Percentiles rank a stretch among this genome's conserved stretches.
phyloP scores from a whole-genome alignment of 139 green algal genomes.

The Desmodesmus armatus region DNA sequence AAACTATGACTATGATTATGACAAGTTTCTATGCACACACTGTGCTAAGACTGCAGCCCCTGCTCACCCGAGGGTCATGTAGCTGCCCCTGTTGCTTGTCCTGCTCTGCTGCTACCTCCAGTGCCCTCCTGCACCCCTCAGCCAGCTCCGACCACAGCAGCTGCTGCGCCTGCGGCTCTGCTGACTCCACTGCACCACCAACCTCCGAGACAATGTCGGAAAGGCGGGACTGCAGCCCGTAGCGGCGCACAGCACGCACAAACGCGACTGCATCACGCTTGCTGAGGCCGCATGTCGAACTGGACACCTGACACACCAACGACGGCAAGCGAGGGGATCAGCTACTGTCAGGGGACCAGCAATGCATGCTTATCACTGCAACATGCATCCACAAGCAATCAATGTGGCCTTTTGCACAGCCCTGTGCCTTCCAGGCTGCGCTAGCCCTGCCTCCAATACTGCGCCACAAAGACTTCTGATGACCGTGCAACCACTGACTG shows the following conservation, averaged over 20 bases:
- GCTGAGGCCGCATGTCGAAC: slow-evolving; percentile 56
- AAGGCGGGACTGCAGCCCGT: slow-evolving; percentile 56
- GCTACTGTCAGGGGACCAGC: too few species aligned
- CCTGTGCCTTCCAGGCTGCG: too few species aligned
- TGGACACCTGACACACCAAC: too few species aligned
- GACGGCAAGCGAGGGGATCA: too few species aligned
- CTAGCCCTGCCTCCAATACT: too few species aligned
- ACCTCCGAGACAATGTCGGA: slow-evolving; percentile 66
- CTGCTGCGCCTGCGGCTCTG: slow-evolving; percentile 22
- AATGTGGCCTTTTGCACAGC: too few species aligned
- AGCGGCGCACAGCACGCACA: slow-evolving; percentile 69
- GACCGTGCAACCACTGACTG: too few species aligned
- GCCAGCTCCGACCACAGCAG: slow-evolving; percentile 66
- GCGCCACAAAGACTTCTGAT: too few species aligned
- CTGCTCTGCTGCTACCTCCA: slow-evolving; percentile 48
- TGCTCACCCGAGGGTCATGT: slow-evolving; percentile 58
- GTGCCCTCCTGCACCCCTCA: slow-evolving; percentile 60
- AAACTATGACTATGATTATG: too few species aligned
- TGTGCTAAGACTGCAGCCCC: too few species aligned
- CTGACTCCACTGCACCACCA: slow-evolving; percentile 57
- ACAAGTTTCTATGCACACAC: background rate
- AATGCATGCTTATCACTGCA: too few species aligned
- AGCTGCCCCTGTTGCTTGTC: slow-evolving; percentile 30
- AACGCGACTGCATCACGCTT: slow-evolving; percentile 77
- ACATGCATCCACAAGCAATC: too few species aligned